Evolutionary conservation across 2,329 filamentous ascomycete genomes (phyloP).

Genomic region (Ophiosphaerella narmari): DNA sequence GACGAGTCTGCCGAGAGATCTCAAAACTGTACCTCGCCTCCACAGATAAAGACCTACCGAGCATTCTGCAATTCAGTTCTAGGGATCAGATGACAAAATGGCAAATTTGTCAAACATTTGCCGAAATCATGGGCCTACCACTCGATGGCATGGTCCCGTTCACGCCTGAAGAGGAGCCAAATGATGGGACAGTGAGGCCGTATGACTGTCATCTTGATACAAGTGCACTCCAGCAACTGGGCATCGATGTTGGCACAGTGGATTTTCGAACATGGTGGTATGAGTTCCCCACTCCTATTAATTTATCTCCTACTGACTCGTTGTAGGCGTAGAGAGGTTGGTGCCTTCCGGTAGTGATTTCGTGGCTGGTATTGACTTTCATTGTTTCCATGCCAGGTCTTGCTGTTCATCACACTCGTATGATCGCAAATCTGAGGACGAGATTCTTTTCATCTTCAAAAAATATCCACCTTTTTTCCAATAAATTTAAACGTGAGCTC

Average conservation of each 20-base stretch:
- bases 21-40: constrained; percentile 64
- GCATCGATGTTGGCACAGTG: constrained; percentile 73
- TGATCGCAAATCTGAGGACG: no score
- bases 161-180: constrained; percentile 68
- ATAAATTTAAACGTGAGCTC: no score
- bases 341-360: constrained; percentile 24
- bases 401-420: no score
- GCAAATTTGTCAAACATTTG: constrained; percentile 79
- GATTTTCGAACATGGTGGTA: constrained; percentile 83
- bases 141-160: constrained; percentile 65
- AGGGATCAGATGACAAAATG: constrained; percentile 90
- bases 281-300: constrained; percentile 6
- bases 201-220: constrained; percentile 90
- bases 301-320: constrained; percentile 10
- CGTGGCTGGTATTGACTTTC: no score
- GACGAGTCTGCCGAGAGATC: constrained; percentile 75
- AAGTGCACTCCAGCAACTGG: constrained; percentile 70
- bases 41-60: constrained; percentile 61
- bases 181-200: constrained; percentile 73
- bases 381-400: no score
- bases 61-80: constrained; percentile 80
- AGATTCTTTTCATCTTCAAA: no score
- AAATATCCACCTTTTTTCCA: no score
- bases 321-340: constrained; percentile 41
- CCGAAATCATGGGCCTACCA: constrained; percentile 77